phyloP scores from a whole-genome alignment of 73 alveolate species.

The Paramecium biaurelia region DNA sequence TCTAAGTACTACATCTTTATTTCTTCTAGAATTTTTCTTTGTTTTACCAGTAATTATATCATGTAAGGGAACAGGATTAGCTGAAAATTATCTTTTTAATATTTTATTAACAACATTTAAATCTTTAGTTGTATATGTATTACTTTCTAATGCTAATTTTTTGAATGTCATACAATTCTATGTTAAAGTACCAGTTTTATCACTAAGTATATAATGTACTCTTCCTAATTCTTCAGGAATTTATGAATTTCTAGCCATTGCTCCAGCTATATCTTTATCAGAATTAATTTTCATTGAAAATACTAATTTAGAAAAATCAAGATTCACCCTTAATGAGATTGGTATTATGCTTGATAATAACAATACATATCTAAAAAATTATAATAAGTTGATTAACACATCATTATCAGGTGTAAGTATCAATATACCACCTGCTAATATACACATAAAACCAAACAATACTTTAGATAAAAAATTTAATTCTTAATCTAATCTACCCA shows the following conservation, averaged over 20 bases:
- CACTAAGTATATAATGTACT: constrained; percentile 88
- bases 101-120: not conserved
- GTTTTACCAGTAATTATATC: constrained; percentile 27
- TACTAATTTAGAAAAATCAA: constrained; percentile 90
- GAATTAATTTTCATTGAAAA: constrained; percentile 75
- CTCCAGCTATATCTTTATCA: constrained; percentile 83
- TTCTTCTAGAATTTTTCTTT: constrained; percentile 64
- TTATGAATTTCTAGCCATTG: constrained; percentile 90
- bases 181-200: constrained; percentile 98
- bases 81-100: constrained; percentile 15
- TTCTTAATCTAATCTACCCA: constrained; percentile 90
- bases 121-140: constrained; percentile 70
- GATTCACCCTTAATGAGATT: constrained; percentile 89
- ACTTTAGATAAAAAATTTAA: constrained; percentile 76
- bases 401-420: not conserved
- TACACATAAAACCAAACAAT: constrained; percentile 72
- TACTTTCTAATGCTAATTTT: constrained; percentile 84
- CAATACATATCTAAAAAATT: constrained; percentile 79
- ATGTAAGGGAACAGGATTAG: constrained; percentile 43
- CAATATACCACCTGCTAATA: constrained; percentile 55
- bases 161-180: constrained; percentile 95
- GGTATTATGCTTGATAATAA: constrained; percentile 92
- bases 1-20: constrained; percentile 59
- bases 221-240: constrained; percentile 98
- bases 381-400: not conserved